A percentile compares a stretch with the other conserved stretches of the same genome.
Conservation (phyloP, 441 rosid species). For the Pelargonium cotyledonis region DNA sequence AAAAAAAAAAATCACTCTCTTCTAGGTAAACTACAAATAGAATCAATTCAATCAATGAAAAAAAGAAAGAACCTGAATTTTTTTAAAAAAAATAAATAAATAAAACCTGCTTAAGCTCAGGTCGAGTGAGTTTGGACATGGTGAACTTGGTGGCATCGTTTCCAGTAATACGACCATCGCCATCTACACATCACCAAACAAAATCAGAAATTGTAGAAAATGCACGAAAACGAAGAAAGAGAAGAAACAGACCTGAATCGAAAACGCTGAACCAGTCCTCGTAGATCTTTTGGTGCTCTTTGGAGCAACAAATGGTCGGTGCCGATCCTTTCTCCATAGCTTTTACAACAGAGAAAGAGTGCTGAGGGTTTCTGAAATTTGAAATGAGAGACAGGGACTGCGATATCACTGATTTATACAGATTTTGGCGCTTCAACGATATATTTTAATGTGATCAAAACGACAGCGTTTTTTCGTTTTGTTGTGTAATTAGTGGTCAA, state of each 20-base stretch:
- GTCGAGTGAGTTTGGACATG: slow-evolving; percentile 68
- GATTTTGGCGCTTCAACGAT: slow-evolving; percentile 6
- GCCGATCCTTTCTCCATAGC: slow-evolving; percentile 67
- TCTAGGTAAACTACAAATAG: too few relatives aligned
- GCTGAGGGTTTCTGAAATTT: background rate
- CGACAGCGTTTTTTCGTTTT: too few relatives aligned
- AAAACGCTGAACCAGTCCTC: slow-evolving; percentile 74
- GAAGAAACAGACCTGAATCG: slow-evolving; percentile 52
- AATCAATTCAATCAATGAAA: too few relatives aligned
- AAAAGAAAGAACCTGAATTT: too few relatives aligned
- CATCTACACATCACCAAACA: slow-evolving; percentile 33
- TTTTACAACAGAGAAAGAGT: background rate
- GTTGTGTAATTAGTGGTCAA: too few relatives aligned
- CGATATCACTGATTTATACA: background rate
- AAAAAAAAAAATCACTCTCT: background rate
- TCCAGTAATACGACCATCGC: slow-evolving; percentile 84
- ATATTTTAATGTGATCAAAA: background rate
- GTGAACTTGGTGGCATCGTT: slow-evolving; percentile 77
- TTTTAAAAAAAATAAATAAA: background rate
- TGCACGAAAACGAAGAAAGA: background rate
- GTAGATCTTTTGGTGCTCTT: slow-evolving; percentile 64
- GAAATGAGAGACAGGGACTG: background rate
- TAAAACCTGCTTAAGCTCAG: slow-evolving; percentile 74
- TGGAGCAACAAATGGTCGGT: slow-evolving; percentile 61
- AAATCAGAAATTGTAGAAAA: background rate